phyloP scores from a whole-genome alignment of 2,329 filamentous ascomycete genomes.

The Colletotrichum lupini region DNA sequence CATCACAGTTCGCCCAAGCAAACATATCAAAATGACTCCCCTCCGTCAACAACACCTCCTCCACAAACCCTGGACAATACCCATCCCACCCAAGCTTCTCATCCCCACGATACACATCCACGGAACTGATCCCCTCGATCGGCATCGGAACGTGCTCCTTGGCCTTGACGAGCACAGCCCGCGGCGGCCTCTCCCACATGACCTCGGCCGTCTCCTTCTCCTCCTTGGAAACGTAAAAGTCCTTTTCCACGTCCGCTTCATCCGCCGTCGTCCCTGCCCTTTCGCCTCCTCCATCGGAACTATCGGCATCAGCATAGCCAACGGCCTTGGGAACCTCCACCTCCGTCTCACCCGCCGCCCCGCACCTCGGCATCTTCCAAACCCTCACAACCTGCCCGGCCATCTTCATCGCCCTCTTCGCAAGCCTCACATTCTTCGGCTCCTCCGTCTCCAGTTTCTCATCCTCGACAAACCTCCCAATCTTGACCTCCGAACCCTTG shows the following conservation, averaged over 20 bases:
- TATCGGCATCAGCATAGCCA: neutral
- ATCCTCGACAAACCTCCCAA: constrained; percentile 29
- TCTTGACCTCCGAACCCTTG: constrained; percentile 33
- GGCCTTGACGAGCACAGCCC: constrained; percentile 58
- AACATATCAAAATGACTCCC: constrained; percentile 65
- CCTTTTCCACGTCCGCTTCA: neutral
- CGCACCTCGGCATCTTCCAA: constrained; percentile 54
- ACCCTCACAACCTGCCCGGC: constrained; percentile 51
- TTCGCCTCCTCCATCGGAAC: too few relatives aligned
- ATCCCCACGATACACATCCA: constrained; percentile 58
- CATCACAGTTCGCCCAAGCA: constrained; percentile 41
- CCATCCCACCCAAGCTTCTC: constrained; percentile 59
- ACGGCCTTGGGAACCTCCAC: neutral
- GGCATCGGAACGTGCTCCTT: constrained; percentile 50
- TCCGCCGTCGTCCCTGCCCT: neutral
- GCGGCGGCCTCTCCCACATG: constrained; percentile 46
- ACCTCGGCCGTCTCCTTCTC: constrained; percentile 35
- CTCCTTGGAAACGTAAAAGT: constrained; percentile 9
- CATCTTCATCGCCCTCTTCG: constrained; percentile 54
- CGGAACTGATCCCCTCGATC: constrained; percentile 41
- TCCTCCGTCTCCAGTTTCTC: constrained; percentile 42
- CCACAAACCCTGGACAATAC: constrained; percentile 57
- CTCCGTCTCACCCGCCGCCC: neutral
- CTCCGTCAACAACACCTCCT: constrained; percentile 57
- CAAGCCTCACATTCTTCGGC: constrained; percentile 47